Percentiles rank a stretch among this genome's conserved stretches.
Evolutionary conservation across 2,329 filamentous ascomycete genomes (phyloP).

Genomic region (Lachnellula arida): DNA sequence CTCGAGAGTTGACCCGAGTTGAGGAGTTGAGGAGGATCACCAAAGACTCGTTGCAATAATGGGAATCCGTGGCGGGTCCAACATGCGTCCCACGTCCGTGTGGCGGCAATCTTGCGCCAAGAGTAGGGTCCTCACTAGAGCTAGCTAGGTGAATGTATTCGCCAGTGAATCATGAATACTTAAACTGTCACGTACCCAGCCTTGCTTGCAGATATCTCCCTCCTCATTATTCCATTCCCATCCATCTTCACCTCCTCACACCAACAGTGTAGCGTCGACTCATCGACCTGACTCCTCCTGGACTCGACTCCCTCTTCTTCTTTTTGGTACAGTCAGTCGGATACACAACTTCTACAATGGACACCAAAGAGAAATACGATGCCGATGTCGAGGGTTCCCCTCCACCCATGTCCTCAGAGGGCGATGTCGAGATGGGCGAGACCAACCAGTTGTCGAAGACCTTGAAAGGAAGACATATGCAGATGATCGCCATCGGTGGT

Average conservation of each 20-base stretch:
- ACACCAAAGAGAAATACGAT: conserved; percentile 17
- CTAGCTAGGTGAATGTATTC: conserved; percentile 9
- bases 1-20: background rate
- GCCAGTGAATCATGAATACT: conserved; percentile 7
- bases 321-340: background rate
- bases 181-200: conserved; percentile 7
- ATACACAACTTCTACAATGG: conserved; percentile 2
- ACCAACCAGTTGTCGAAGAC: conserved; percentile 33
- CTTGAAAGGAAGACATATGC: conserved; percentile 45
- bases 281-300: background rate
- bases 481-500: conserved; percentile 49
- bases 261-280: conserved; percentile 12
- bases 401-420: background rate
- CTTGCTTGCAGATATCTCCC: background rate
- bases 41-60: no score
- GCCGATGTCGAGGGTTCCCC: conserved; percentile 1
- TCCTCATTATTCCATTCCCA: conserved; percentile 2
- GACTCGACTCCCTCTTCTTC: background rate
- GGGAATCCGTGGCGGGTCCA: background rate
- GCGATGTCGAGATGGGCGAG: conserved; percentile 22
- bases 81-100: background rate
- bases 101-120: conserved; percentile 3
- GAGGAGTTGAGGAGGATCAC: no score
- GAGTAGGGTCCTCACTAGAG: conserved; percentile 6
- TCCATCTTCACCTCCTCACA: conserved; percentile 13